Conservation (phyloP, 768 basidiomycete species). For the Melanogaster broomeanus region DNA sequence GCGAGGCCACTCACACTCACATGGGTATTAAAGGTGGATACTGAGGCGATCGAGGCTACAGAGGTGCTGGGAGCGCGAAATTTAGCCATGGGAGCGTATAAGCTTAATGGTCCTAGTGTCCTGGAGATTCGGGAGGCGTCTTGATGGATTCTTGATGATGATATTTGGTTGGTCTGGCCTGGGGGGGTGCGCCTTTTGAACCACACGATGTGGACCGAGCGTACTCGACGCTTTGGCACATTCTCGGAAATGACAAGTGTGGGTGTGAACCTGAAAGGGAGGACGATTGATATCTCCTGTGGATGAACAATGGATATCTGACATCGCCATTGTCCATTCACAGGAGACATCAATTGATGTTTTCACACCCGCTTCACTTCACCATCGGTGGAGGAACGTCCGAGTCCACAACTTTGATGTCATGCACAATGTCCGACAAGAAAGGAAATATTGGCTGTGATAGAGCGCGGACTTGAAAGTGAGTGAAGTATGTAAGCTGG, state of each 20-base stretch:
- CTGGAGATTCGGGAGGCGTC: background rate
- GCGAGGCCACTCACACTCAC: slow-evolving; percentile 13
- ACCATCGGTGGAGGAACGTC: too few relatives aligned
- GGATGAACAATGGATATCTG: slow-evolving; percentile 27
- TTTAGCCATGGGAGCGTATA: slow-evolving; percentile 11
- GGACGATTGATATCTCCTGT: slow-evolving; percentile 1
- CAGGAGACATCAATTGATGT: too few relatives aligned
- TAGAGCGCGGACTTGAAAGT: background rate
- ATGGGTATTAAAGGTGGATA: background rate
- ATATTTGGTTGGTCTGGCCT: background rate
- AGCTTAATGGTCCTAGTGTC: background rate
- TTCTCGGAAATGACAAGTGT: background rate
- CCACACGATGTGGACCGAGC: background rate
- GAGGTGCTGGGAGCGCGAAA: slow-evolving; percentile 23
- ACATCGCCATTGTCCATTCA: too few relatives aligned
- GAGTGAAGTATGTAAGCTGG: too few relatives aligned
- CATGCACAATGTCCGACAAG: slow-evolving; percentile 14
- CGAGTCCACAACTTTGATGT: too few relatives aligned
- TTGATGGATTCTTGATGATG: background rate
- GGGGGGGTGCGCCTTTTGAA: slow-evolving; percentile 17
- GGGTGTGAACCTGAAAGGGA: slow-evolving; percentile 6
- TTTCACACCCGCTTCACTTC: too few relatives aligned
- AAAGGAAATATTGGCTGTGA: slow-evolving; percentile 14
- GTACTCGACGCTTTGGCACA: slow-evolving; percentile 4
- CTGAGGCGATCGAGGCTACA: slow-evolving; percentile 1